Evolutionary conservation across 1,284 basidiomycete species (phyloP), one percentile per base, ranked within the genome.

Genomic region (Ceratorhiza oryzae-sativae): DNA sequence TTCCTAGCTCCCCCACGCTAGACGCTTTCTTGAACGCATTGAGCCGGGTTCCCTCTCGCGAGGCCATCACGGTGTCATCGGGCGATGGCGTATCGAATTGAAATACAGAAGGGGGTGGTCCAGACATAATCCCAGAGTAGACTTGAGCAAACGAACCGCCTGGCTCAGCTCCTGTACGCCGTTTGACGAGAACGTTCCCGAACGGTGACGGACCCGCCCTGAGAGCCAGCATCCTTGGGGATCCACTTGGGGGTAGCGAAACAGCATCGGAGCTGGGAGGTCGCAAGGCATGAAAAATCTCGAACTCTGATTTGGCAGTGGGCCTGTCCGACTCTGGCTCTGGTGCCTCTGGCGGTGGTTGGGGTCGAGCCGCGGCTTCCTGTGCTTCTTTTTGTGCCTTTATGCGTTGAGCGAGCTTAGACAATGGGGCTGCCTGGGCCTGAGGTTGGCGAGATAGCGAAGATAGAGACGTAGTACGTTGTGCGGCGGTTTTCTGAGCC

Each of bases 81-180:
- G 94, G 94, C 78, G 93, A 95, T n/a, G 92, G 92, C 27, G 84
- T 84, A 73, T 92, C 87, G 76, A 95, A 95, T 8, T 86, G 83
- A 77, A 92, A 93, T 1, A 61, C 55, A 2, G 73, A 59, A 10
- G 55, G 30, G 41, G 36, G 45, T 25, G 51, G 48, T 6, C 20
- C 51, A 23, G 41, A 51, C 20, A 71, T 13, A 41, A 51, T 25
- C 10, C 63, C 55, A 58, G 61, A 58, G 46, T 72, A 59, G 32
- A 60, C 34, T 10, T 41, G 56, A 36, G 65, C 63, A 23, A 71
- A 27, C 9, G 32, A 51, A 23, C 18, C 27, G 25, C 60, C 32
- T 23, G 23, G 27, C 2, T 51, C 25, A 15, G 18, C 34, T 9
- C 27, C 9, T 51, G 42, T 15, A 20, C 36, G 41, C 12, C 39